A percentile compares a stretch with the other conserved stretches of the same genome.
These are phyloP conservation scores for Pilobolus umbonatus DNA, from an alignment of 192 early-diverging fungal species.

Conservation along the genomic window DNA sequence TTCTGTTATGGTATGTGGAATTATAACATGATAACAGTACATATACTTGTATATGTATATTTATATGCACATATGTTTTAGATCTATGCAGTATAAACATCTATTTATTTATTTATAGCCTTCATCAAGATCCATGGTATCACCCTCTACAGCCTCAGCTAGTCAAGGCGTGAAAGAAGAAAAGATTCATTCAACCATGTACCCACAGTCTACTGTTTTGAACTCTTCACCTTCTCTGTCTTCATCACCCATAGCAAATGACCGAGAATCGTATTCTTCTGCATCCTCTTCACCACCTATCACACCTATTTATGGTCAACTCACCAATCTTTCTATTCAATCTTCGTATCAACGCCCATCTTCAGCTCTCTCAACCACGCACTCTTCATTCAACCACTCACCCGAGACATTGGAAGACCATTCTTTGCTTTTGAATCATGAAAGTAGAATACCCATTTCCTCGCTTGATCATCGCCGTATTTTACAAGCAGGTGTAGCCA, in stretches of 20 bases:
- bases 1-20: conserved; percentile 14
- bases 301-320: no score
- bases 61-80: background rate
- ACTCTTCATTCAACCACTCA: background rate
- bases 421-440: conserved; percentile 3
- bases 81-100: background rate
- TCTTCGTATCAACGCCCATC: conserved; percentile 2
- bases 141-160: no score
- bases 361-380: conserved; percentile 10
- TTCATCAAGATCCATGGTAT: background rate
- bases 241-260: background rate
- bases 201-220: no score
- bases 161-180: no score
- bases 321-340: no score
- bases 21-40: background rate
- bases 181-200: no score
- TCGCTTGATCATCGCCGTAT: conserved; percentile 1
- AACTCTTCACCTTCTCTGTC: no score
- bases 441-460: conserved; percentile 8
- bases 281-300: background rate
- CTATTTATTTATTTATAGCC: background rate
- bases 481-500: conserved; percentile 5
- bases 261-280: background rate
- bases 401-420: background rate
- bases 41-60: background rate